Conservation (phyloP, 176 grass and related monocot genomes). For the Puccinellia tenuiflora region DNA sequence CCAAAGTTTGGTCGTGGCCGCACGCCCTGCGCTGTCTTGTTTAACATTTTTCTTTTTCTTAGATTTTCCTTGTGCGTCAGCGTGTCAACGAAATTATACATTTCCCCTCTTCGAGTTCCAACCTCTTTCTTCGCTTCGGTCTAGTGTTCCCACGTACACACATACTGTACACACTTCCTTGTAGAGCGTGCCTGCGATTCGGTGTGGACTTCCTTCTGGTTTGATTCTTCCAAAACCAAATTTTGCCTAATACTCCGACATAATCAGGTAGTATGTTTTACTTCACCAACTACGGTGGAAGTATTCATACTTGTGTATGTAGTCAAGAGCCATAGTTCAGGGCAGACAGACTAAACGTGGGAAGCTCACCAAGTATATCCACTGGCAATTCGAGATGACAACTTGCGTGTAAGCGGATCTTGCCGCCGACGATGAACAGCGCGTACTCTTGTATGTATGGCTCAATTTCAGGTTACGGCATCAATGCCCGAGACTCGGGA, state of each 20-base stretch:
- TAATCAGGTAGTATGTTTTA: neutral
- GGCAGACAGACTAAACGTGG: no score
- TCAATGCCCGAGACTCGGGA: no score
- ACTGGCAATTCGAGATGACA: neutral
- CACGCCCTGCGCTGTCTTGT: conserved; percentile 36
- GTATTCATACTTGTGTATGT: neutral
- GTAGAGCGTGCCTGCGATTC: neutral
- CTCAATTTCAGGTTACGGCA: neutral
- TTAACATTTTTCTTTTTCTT: neutral
- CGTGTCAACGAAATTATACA: conserved; percentile 17
- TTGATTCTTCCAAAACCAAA: neutral
- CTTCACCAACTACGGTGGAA: neutral
- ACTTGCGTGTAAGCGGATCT: neutral
- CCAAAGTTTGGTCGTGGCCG: conserved; percentile 49
- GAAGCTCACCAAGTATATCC: neutral
- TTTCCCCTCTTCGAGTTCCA: neutral
- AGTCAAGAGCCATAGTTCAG: neutral
- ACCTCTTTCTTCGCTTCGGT: neutral
- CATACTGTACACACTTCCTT: neutral
- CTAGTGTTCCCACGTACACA: conserved; percentile 16
- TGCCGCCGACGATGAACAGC: neutral
- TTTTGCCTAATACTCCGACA: neutral
- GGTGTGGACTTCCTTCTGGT: neutral
- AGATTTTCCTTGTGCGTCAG: neutral
- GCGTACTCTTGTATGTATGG: neutral